Conservation (phyloP, 768 basidiomycete genomes). For the Russula lepida region DNA sequence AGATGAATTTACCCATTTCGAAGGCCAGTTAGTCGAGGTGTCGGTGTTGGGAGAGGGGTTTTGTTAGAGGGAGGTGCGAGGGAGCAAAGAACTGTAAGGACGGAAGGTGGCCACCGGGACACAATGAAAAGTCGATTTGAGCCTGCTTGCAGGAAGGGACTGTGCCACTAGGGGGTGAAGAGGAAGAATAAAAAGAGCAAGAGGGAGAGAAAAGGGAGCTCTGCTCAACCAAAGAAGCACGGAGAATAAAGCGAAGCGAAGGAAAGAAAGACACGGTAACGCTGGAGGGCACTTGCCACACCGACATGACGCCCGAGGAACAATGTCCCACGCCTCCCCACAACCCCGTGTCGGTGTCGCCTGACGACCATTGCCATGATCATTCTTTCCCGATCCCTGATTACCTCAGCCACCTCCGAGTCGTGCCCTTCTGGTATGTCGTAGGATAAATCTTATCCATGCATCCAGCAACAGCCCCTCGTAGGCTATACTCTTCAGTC, state of each 20-base stretch:
- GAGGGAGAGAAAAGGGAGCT: constrained; percentile 6
- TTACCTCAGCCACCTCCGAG: background rate
- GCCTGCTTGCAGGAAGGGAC: constrained; percentile 17
- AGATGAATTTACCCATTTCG: constrained; percentile 71
- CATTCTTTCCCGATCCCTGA: background rate
- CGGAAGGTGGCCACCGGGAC: background rate
- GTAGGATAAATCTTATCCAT: background rate
- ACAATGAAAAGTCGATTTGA: constrained; percentile 8
- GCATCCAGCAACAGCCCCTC: background rate
- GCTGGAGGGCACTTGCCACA: background rate
- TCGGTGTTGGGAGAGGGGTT: background rate
- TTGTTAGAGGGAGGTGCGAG: background rate
- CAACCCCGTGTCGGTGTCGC: constrained; percentile 3
- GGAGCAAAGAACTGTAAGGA: constrained; percentile 8
- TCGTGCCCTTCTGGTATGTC: background rate
- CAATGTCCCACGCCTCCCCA: background rate
- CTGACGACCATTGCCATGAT: constrained; percentile 18
- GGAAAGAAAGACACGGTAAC: background rate
- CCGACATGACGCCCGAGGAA: background rate
- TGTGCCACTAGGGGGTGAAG: constrained; percentile 3
- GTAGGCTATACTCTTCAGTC: background rate
- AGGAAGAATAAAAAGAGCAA: background rate
- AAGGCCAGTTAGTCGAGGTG: background rate
- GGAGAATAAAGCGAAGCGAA: background rate
- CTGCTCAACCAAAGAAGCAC: constrained; percentile 15